Evolutionary conservation across 108 stramenopile species (phyloP).

Genomic region (Cyclotella kingstonii): DNA sequence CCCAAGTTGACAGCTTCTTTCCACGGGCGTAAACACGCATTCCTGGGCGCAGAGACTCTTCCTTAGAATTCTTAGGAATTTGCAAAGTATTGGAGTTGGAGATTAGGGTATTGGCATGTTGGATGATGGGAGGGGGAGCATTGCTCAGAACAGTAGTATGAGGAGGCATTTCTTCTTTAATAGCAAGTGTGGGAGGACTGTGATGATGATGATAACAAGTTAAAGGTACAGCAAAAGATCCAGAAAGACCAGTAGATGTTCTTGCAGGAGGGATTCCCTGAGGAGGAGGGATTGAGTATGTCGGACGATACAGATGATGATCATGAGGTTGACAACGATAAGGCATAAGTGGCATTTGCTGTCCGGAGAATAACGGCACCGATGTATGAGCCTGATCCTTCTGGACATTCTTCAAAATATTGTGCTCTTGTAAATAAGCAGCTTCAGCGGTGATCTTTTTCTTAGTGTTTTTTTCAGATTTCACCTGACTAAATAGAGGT

Average conservation of each 20-base stretch:
- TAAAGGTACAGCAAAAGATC: background rate
- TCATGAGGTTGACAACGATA: conserved; percentile 1
- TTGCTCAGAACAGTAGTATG: too few relatives aligned
- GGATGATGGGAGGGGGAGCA: conserved; percentile 2
- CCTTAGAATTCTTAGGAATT: background rate
- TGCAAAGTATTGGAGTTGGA: background rate
- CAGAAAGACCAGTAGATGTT: background rate
- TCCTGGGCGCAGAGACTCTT: conserved; percentile 16
- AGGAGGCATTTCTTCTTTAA: too few relatives aligned
- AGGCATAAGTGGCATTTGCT: background rate
- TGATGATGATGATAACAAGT: background rate
- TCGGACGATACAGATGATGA: background rate
- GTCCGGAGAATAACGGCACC: background rate
- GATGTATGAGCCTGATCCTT: too few relatives aligned
- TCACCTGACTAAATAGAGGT: background rate
- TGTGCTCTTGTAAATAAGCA: conserved; percentile 5
- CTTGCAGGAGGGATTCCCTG: background rate
- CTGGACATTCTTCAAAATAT: conserved; percentile 5
- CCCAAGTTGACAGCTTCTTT: conserved; percentile 2
- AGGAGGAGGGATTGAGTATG: conserved; percentile 1
- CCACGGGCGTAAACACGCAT: conserved; percentile 30
- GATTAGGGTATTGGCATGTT: background rate
- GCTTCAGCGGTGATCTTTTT: conserved; percentile 6
- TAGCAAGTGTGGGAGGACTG: background rate
- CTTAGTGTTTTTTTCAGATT: background rate